Evolutionary conservation across 106 monocot species (phyloP), one percentile per base, ranked within the genome.

Genomic region (Apostasia ramifera): DNA sequence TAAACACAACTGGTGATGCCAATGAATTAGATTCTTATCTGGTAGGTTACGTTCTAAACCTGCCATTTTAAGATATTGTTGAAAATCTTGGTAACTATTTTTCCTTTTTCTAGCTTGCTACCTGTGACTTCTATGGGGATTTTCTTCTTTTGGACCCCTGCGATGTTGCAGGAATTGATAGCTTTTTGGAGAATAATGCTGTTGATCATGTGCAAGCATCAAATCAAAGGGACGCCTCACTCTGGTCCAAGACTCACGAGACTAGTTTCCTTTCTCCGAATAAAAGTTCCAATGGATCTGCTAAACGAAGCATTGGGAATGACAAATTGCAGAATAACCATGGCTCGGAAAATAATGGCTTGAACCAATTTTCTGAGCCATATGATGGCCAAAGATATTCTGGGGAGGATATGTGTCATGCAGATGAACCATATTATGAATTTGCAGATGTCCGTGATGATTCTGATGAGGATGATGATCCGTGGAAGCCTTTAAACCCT

Each of bases 401-500:
- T 63, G 69, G 65, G 57, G 38, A 81, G 79, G 75, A 80, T 49
- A 12, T 68, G 61, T 53, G 57, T 48, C 66, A 80, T 73, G 75
- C 59, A 73, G 81, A 79, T 6, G 73, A 78, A 71, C 66, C 69
- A 66, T 51, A 69, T 68, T 55, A 61, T 74, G 79, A 75, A 66
- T 68, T 41, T 82, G 73, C 82, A 57, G 49, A 81, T 75, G 39
- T 1, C 53, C 56, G 41, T 8, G 79, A 82, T 74, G 79, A 86
- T 77, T 80, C 78, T 54, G 94, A 95, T 38, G 72, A 70, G 58
- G 85, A 84, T 11, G 81, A 88, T 49, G 88, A 92, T 76, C 91
- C 95, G 42, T 97, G 95, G 95, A 89, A 84, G 62, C 91, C 91
- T 76, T 77, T 97, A 67, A 85, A 97, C 82, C 95, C 95, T 72